Percentiles rank a stretch among this genome's conserved stretches.
Evolutionary conservation across 2,329 filamentous ascomycete genomes (phyloP).

Genomic region (Hysterium pulicare): DNA sequence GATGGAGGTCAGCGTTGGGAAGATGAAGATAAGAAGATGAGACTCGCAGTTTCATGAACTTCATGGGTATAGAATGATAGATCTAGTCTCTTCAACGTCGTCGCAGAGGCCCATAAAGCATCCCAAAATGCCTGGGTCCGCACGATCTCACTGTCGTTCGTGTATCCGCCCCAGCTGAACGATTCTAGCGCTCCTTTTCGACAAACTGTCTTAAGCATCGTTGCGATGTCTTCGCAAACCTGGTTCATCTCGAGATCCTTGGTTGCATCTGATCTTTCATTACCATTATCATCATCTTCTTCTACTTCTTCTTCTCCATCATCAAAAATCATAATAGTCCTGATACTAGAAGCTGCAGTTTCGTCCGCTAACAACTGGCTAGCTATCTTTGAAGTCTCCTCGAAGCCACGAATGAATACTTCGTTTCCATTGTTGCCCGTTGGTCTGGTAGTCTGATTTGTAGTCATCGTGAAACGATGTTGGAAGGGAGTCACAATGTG

Average conservation of each 20-base stretch:
- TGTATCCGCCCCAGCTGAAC: not conserved
- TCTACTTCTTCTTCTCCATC: too few species aligned
- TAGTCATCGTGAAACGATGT: too few species aligned
- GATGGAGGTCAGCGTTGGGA: not conserved
- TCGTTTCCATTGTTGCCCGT: too few species aligned
- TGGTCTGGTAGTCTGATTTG: too few species aligned
- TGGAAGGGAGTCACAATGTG: too few species aligned
- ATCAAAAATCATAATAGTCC: not conserved
- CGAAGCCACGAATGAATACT: too few species aligned
- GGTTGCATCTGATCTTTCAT: too few species aligned
- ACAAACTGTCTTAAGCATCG: not conserved
- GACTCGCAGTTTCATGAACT: not conserved
- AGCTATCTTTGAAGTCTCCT: too few species aligned
- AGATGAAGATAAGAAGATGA: not conserved
- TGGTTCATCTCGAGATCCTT: not conserved
- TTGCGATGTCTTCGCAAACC: not conserved
- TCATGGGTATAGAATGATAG: constrained; percentile 11
- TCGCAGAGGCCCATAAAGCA: constrained; percentile 6
- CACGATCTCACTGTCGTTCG: not conserved
- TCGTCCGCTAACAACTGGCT: too few species aligned
- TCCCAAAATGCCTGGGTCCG: constrained; percentile 7
- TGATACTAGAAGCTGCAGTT: too few species aligned
- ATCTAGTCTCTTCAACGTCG: constrained; percentile 3
- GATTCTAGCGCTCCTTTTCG: not conserved
- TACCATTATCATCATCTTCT: too few species aligned